phyloP scores from a whole-genome alignment of 768 basidiomycete species.

The Boletus insuetus region DNA sequence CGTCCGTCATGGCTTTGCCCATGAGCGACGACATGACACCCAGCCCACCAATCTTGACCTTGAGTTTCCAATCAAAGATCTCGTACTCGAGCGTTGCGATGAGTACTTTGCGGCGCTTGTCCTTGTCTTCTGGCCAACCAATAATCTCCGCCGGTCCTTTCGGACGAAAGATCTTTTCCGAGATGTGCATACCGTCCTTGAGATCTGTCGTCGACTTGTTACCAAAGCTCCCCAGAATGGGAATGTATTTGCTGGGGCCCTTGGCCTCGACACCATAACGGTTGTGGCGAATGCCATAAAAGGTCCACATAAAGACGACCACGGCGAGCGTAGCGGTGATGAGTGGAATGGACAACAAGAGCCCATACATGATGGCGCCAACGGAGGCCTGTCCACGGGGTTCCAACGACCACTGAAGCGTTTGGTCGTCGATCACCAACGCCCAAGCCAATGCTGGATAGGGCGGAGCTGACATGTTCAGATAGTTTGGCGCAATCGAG shows the following conservation, averaged over 20 bases:
- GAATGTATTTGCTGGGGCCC: conserved; percentile 77
- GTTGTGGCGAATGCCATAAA: conserved; percentile 95
- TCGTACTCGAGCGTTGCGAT: conserved; percentile 95
- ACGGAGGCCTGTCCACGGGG: conserved; percentile 81
- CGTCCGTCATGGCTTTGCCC: conserved; percentile 98
- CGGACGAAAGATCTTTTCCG: conserved; percentile 70
- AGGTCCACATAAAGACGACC: conserved; percentile 88
- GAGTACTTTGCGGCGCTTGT: conserved; percentile 87
- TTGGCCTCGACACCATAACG: conserved; percentile 82
- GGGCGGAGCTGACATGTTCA: conserved; percentile 91
- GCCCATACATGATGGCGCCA: conserved; percentile 84
- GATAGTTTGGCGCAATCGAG: conserved; percentile 76
- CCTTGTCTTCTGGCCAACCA: conserved; percentile 95
- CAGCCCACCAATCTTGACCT: conserved; percentile 96
- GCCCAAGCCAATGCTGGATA: conserved; percentile 87
- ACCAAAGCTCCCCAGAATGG: conserved; percentile 68
- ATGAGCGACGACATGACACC: conserved; percentile 98
- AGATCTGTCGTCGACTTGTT: conserved; percentile 69
- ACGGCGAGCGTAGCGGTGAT: conserved; percentile 84
- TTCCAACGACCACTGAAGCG: conserved; percentile 71
- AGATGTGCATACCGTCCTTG: conserved; percentile 58
- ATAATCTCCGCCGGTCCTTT: conserved; percentile 72
- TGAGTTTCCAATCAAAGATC: conserved; percentile 95
- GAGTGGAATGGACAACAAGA: conserved; percentile 77
- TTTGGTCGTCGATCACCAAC: conserved; percentile 72